Conservation (phyloP, 345 rosid genomes). For the Brassica nigra region DNA sequence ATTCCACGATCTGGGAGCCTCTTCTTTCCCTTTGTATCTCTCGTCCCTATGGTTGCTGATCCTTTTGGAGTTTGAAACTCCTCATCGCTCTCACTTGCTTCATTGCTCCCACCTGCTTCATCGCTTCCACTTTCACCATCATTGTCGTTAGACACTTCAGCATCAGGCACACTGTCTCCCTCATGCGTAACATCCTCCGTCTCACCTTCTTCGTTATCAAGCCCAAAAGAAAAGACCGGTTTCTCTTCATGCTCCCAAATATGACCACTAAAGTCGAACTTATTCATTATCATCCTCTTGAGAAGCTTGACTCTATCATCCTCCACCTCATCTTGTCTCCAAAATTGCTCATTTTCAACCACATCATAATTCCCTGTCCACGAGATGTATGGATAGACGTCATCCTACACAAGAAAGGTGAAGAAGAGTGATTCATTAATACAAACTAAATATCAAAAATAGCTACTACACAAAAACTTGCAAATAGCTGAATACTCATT, state of each 20-base stretch:
- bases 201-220: no score
- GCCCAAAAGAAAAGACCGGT: no score
- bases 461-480: no score
- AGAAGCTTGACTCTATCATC: not conserved
- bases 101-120: not conserved
- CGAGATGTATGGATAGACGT: not conserved
- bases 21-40: not conserved
- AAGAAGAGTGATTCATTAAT: not conserved
- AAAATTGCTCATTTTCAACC: not conserved
- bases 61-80: not conserved
- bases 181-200: no score
- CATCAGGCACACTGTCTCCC: no score
- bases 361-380: not conserved
- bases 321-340: not conserved
- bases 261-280: no score
- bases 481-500: no score
- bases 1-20: not conserved
- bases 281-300: not conserved
- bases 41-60: not conserved
- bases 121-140: not conserved
- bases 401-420: no score
- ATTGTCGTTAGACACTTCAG: not conserved
- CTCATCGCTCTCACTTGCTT: not conserved
- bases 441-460: no score
- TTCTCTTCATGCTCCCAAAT: no score